Evolutionary conservation across 495 filamentous ascomycete genomes (phyloP).

Genomic region (Friedmanniomyces endolithicus): DNA sequence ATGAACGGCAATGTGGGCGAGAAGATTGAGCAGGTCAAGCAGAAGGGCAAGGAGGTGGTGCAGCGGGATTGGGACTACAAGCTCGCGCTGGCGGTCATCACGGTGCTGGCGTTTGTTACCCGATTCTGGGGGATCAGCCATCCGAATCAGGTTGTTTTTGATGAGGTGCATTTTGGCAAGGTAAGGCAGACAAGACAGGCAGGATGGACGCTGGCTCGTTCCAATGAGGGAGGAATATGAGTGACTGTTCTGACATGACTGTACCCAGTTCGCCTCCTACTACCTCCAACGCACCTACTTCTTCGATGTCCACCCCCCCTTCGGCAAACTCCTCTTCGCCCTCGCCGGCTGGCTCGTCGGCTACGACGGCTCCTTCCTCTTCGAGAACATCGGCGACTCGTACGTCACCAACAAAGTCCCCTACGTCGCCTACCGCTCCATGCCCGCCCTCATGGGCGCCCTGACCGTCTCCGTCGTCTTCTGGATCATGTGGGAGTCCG

Average conservation of each 20-base stretch:
- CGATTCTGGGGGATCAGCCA: conserved; percentile 91
- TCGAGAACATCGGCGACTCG: conserved; percentile 98
- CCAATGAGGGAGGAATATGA: neutral
- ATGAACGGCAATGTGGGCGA: conserved; percentile 14
- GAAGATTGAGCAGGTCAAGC: conserved; percentile 19
- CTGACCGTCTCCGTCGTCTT: conserved; percentile 90
- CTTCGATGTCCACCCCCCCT: conserved; percentile 98
- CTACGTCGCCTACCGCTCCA: conserved; percentile 85
- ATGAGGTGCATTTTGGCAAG: conserved; percentile 99
- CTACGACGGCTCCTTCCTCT: conserved; percentile 93
- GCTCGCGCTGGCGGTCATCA: conserved; percentile 65
- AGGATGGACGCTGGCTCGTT: too few species aligned
- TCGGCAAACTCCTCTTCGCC: conserved; percentile 81
- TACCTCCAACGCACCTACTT: conserved; percentile 98
- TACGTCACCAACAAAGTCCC: conserved; percentile 96
- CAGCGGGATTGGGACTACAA: conserved; percentile 71
- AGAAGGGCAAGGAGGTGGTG: conserved; percentile 17
- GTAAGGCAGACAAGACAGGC: too few species aligned
- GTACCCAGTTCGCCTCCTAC: conserved; percentile 74
- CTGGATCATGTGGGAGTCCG: conserved; percentile 98
- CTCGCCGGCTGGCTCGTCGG: conserved; percentile 91
- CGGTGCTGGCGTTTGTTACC: conserved; percentile 72
- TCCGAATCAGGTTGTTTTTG: conserved; percentile 94
- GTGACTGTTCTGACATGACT: neutral
- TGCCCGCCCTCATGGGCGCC: conserved; percentile 84